Base-by-base conservation (phyloP, 2,329 filamentous ascomycete species). In the Alternaria brassicae region DNA sequence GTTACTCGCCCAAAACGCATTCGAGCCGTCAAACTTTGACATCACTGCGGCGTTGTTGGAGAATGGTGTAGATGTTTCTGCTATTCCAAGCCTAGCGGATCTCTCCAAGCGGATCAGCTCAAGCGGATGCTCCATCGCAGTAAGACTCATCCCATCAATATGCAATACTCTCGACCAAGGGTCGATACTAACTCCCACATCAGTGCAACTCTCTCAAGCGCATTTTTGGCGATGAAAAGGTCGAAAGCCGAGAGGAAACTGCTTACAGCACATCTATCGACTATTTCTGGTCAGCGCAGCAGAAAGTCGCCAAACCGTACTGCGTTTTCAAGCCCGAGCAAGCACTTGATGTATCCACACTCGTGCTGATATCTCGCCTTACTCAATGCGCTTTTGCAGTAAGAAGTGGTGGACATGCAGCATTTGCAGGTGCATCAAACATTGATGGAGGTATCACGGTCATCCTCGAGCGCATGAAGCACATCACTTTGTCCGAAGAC, bases 301-400 rank as follows among this genome's bases (percentile, higher is more conserved):
- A 73, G 45, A 62, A 49, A 49, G 45, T 53, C 6, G 50, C 69
- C 6, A 42, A 55, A 8, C 72, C 70, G 1, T 62, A 61, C 6
- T 75, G 72, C 50, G 60, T 74, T 3, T 73, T 77, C 60, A 66
- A 68, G 21, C 72, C 71, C 5, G 47, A 57, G 8, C 53, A 56
- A 32, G 34, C 67, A 2, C 23, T 49, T 0, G 67, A 73, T 25
- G 68, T 73, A 2, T 67, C 69, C 1, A 65, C 62, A 8, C 12
- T 61, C 1, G 47, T 72, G 3, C 47, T 70, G 2, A 30, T 73
- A 3, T 70, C 68, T 27, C 65, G 69, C 2, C 39, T 66, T 3
- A 67, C 63, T 3, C 55, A 63, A 44, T 76, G 71, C 37, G 66
- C 63, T 76, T 80, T 81, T 50, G 78, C 79, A 3, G 72, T 82